Evolutionary conservation across 2,329 filamentous ascomycete genomes (phyloP).

Genomic region (Corynespora cassiicola): DNA sequence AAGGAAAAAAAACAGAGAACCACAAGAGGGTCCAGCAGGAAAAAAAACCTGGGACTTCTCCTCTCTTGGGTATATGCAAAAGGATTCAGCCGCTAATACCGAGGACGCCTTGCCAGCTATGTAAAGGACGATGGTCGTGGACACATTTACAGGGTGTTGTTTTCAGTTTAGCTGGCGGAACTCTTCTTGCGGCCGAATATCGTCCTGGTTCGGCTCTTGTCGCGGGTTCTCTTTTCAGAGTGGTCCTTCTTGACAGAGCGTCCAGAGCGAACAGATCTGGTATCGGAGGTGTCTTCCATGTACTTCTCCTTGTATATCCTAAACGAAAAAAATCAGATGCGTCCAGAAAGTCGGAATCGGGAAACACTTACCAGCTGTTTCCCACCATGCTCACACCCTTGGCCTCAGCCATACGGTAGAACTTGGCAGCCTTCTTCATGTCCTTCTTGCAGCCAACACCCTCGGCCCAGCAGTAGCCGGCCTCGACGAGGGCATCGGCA

Average conservation of each 20-base stretch:
- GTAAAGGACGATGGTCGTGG: slow-evolving; percentile 35
- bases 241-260: slow-evolving; percentile 49
- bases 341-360: no score
- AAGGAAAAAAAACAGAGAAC: slow-evolving; percentile 11
- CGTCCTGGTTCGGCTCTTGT: slow-evolving; percentile 77
- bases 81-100: slow-evolving; percentile 26
- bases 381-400: slow-evolving; percentile 98
- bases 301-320: slow-evolving; percentile 99
- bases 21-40: slow-evolving; percentile 3
- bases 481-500: slow-evolving; percentile 89
- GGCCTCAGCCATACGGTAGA: slow-evolving; percentile 88
- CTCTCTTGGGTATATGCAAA: slow-evolving; percentile 36
- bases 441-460: slow-evolving; percentile 96
- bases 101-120: slow-evolving; percentile 40
- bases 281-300: slow-evolving; percentile 59
- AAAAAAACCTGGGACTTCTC: slow-evolving; percentile 10
- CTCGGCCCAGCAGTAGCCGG: slow-evolving; percentile 94
- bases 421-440: slow-evolving; percentile 88
- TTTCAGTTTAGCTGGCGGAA: slow-evolving; percentile 22
- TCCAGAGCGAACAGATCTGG: slow-evolving; percentile 55
- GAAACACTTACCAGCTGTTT: slow-evolving; percentile 88
- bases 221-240: slow-evolving; percentile 68
- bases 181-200: slow-evolving; percentile 72
- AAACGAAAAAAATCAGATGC: no score
- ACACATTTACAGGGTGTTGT: slow-evolving; percentile 35